These are phyloP conservation scores for Cinnamomum micranthum DNA, from an alignment of 164 flowering plant genomes.

Conservation along the genomic window DNA sequence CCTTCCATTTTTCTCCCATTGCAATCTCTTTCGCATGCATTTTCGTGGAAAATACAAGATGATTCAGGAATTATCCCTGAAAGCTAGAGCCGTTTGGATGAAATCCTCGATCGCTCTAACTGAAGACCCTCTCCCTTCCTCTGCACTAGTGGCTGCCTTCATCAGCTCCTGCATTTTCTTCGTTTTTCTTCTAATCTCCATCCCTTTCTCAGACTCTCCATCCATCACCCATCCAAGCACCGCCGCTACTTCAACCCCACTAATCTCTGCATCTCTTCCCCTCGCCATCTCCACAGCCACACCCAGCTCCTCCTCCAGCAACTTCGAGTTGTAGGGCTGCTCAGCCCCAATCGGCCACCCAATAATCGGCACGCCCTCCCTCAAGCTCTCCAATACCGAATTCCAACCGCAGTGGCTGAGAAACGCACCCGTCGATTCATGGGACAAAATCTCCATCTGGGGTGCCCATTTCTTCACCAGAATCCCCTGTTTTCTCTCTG, in stretches of 20 bases:
- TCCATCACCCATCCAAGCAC: constrained; percentile 10
- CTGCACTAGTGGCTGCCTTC: not conserved
- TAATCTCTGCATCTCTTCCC: constrained; percentile 5
- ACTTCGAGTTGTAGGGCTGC: constrained; percentile 13
- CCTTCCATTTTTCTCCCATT: not conserved
- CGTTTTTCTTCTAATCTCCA: constrained; percentile 10
- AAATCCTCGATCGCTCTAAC: constrained; percentile 5
- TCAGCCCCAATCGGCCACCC: constrained; percentile 21
- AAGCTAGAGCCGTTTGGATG: not conserved
- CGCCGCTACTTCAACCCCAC: not conserved
- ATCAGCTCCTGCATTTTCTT: not conserved
- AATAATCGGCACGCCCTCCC: constrained; percentile 19
- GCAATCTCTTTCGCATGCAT: not conserved
- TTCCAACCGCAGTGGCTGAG: constrained; percentile 22
- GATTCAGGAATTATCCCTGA: not conserved
- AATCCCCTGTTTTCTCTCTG: constrained; percentile 16
- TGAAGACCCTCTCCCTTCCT: not conserved
- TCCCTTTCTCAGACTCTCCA: constrained; percentile 6
- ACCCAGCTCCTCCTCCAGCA: constrained; percentile 20
- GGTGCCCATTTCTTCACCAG: constrained; percentile 29
- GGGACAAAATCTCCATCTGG: constrained; percentile 14
- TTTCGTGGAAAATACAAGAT: not conserved
- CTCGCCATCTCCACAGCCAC: constrained; percentile 19
- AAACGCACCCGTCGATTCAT: constrained; percentile 14
- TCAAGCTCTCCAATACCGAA: constrained; percentile 17